Evolutionary conservation across 192 early-diverging fungal species (phyloP), one percentile per base, ranked within the genome.

Genomic region (Backusella morwellensis): DNA sequence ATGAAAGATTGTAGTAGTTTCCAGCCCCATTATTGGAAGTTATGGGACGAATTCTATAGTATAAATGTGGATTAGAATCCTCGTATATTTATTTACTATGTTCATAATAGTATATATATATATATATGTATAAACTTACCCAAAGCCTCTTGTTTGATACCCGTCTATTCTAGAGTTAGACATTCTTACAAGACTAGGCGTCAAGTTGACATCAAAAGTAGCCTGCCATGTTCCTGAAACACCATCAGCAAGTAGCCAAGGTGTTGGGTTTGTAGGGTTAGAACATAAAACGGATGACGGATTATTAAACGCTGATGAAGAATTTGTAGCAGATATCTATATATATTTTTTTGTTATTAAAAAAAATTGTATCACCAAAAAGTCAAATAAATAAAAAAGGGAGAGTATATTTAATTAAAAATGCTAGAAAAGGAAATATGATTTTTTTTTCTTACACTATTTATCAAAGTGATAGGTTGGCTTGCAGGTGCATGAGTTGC

Each of bases 401-500:
- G 38, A 26, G 26, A 12, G 50, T 35, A 19, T 41, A 35, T 67
- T 63, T 73, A 66, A 26, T 77, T 68, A 29, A 68, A 23, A 3
- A 54, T 21, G 12, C 69, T 59, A 32, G 41, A 70, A 75, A 79
- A 68, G 68, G 29, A 68, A 32, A 34, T 35, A 67, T 41, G 67
- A 34, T 59, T 59, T 26, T 59, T n/a, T 74, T 29, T 63, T 63
- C 74, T 75, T 75, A 75, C 74, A 50, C 63, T 66, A 41, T 29
- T n/a, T 42, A 66, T 71, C 47, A 91, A 83, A 79, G 82, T 85
- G 17, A 91, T 71, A 9, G 88, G 87, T 79, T 89, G 88, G 34
- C 80, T 75, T 35, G 76, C 68, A 68, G 85, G 81, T 34, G 87
- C 67, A 38, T 81, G 74, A 21, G 84, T 14, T 8, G 81, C 79